Percentiles rank a stretch among this genome's conserved stretches.
Conservation (phyloP, 2,329 filamentous ascomycete species). For the Neofusicoccum laricinum region DNA sequence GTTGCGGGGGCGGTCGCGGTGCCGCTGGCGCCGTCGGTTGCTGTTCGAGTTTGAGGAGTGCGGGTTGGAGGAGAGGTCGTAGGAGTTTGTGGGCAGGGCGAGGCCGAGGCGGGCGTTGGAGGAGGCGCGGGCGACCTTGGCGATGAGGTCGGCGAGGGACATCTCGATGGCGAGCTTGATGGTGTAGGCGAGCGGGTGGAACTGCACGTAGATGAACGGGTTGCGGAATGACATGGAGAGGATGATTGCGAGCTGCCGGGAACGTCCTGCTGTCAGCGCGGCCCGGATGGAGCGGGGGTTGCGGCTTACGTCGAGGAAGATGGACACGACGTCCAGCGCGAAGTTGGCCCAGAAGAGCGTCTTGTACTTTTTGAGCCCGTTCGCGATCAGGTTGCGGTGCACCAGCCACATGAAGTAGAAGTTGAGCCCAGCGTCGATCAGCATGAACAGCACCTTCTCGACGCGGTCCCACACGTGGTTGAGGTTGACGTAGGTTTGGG, state of each 20-base stretch:
- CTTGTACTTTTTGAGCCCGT: conserved; percentile 28
- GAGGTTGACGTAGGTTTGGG: conserved; percentile 22
- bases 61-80: not conserved
- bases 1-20: not conserved
- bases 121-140: conserved; percentile 30
- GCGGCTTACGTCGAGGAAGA: conserved; percentile 24
- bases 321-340: conserved; percentile 25
- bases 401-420: conserved; percentile 28
- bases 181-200: conserved; percentile 42
- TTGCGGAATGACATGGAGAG: conserved; percentile 39
- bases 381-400: conserved; percentile 25
- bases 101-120: not conserved
- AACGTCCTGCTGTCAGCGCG: not conserved
- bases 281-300: not conserved
- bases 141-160: conserved; percentile 43
- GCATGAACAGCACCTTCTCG: conserved; percentile 27
- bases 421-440: conserved; percentile 28
- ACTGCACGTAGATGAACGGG: conserved; percentile 32
- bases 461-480: conserved; percentile 50
- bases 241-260: conserved; percentile 32
- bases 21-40: not conserved
- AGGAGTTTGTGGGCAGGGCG: no score
- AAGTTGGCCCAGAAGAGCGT: conserved; percentile 27
- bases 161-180: conserved; percentile 26
- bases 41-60: not conserved